Evolutionary conservation across 1,284 basidiomycete genomes (phyloP).

Genomic region (Cryptococcus sp.): DNA sequence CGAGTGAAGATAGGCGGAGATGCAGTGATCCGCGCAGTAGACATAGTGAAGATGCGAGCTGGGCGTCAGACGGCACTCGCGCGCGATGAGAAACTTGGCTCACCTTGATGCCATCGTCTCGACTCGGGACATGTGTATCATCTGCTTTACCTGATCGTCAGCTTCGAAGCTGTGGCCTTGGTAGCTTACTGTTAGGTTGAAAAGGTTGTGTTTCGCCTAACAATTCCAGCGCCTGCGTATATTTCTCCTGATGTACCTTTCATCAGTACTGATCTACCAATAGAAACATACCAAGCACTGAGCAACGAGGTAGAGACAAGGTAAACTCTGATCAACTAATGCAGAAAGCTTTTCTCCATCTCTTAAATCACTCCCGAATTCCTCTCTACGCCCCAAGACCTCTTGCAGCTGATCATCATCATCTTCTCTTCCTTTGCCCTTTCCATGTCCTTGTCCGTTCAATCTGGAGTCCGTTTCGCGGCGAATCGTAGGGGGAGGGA

Average conservation of each 20-base stretch:
- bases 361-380: background rate
- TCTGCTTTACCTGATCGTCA: constrained; percentile 4
- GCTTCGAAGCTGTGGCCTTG: background rate
- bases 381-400: constrained; percentile 2
- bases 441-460: background rate
- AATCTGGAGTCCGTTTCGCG: too few relatives aligned
- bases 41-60: constrained; percentile 95
- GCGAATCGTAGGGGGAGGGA: constrained; percentile 45
- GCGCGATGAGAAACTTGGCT: background rate
- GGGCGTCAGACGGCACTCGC: constrained; percentile 2
- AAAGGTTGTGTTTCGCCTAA: constrained; percentile 89
- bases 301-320: constrained; percentile 88
- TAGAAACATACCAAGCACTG: constrained; percentile 67
- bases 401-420: constrained; percentile 13
- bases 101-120: constrained; percentile 82
- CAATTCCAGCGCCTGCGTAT: constrained; percentile 87
- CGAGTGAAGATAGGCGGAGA: constrained; percentile 83
- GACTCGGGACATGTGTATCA: constrained; percentile 59
- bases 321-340: constrained; percentile 84
- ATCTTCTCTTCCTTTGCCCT: constrained; percentile 13
- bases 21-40: constrained; percentile 88
- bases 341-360: constrained; percentile 16
- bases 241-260: constrained; percentile 80
- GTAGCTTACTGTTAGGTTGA: constrained; percentile 52
- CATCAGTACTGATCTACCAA: background rate